These are phyloP conservation scores for Salix koriyanagi DNA, from an alignment of 345 rosid genomes.

Conservation along the genomic window DNA sequence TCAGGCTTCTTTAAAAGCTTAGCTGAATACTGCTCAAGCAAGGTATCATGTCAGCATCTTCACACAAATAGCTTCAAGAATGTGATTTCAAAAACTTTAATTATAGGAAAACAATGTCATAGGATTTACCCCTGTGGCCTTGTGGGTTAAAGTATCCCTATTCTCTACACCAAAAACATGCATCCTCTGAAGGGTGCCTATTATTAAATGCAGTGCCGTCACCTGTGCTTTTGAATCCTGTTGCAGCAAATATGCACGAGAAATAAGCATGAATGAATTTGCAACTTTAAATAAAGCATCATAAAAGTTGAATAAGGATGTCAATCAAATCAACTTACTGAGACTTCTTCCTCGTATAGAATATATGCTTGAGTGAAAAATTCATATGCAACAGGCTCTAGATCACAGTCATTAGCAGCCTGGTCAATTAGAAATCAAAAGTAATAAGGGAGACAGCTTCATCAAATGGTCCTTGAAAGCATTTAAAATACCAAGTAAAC, in stretches of 20 bases:
- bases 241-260: conserved; percentile 9
- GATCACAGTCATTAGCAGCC: conserved; percentile 96
- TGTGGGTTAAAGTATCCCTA: conserved; percentile 93
- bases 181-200: conserved; percentile 98
- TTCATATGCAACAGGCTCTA: conserved; percentile 95
- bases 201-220: conserved; percentile 81
- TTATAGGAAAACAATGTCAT: conserved; percentile 3
- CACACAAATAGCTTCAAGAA: conserved; percentile 10
- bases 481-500: neutral
- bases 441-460: neutral
- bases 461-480: conserved; percentile 6
- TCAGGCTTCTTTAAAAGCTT: conserved; percentile 97
- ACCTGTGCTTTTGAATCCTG: conserved; percentile 96
- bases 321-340: conserved; percentile 52
- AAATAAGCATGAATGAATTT: neutral
- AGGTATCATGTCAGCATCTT: conserved; percentile 18
- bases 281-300: neutral
- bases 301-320: neutral
- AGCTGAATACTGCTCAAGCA: conserved; percentile 75
- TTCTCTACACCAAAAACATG: conserved; percentile 96
- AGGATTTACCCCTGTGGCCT: conserved; percentile 87
- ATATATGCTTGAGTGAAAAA: conserved; percentile 99
- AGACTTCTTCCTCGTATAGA: conserved; percentile 92
- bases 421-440: conserved; percentile 14
- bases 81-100: neutral